phyloP scores from a whole-genome alignment of 108 stramenopile species.

The Thalassiosira profunda region DNA sequence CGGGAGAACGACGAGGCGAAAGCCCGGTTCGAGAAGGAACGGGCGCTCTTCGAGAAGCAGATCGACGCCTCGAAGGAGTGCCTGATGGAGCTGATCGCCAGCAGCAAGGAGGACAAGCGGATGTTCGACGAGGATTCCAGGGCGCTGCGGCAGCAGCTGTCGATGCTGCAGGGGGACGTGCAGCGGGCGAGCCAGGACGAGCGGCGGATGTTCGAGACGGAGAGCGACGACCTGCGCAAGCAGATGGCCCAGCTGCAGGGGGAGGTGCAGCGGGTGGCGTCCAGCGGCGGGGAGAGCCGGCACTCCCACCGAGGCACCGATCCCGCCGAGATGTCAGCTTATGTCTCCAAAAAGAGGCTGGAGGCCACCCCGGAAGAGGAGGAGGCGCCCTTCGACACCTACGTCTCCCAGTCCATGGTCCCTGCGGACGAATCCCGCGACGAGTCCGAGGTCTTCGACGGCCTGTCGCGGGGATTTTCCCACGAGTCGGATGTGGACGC shows the following conservation, averaged over 20 bases:
- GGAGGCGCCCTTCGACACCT: background rate
- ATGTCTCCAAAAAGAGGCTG: constrained; percentile 1
- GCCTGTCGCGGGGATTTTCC: background rate
- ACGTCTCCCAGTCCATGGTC: background rate
- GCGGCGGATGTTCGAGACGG: background rate
- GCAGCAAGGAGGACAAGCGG: constrained; percentile 37
- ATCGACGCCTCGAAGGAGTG: constrained; percentile 30
- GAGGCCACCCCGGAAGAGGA: background rate
- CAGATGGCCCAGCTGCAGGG: background rate
- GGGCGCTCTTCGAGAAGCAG: constrained; percentile 34
- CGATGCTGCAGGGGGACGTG: background rate
- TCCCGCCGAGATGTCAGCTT: background rate
- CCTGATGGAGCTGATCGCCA: constrained; percentile 37
- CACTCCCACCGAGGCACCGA: too few relatives aligned
- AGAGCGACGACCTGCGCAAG: background rate
- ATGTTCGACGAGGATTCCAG: constrained; percentile 41
- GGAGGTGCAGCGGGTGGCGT: background rate
- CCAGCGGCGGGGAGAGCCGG: background rate
- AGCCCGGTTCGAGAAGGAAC: constrained; percentile 24
- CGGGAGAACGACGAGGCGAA: constrained; percentile 23
- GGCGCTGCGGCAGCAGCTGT: constrained; percentile 26
- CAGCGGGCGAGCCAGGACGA: constrained; percentile 7
- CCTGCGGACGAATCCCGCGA: constrained; percentile 22
- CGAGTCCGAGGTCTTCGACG: constrained; percentile 3
- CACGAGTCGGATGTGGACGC: constrained; percentile 18